phyloP scores from a whole-genome alignment of 768 basidiomycete genomes.

The Royoungia palumana region DNA sequence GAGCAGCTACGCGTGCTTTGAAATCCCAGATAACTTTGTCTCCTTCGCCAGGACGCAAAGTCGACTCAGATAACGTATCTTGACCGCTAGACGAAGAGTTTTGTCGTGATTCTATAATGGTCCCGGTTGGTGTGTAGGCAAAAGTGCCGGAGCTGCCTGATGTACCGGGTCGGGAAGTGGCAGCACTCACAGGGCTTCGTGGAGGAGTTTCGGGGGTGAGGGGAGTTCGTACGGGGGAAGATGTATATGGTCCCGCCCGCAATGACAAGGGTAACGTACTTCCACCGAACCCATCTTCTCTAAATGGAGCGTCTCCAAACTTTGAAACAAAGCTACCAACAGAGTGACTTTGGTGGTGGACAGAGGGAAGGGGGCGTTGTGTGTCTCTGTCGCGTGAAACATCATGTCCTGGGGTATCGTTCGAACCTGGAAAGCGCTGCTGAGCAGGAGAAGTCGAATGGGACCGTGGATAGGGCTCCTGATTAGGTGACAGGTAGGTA shows the following conservation, averaged over 20 bases:
- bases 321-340: constrained; percentile 26
- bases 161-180: constrained; percentile 40
- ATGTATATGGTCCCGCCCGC: constrained; percentile 27
- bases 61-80: constrained; percentile 33
- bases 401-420: constrained; percentile 19
- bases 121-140: constrained; percentile 28
- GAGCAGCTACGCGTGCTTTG: constrained; percentile 17
- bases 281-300: constrained; percentile 28
- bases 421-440: constrained; percentile 25
- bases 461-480: constrained; percentile 61
- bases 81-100: constrained; percentile 29
- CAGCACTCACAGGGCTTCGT: constrained; percentile 59
- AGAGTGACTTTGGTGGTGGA: constrained; percentile 29
- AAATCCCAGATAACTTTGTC: constrained; percentile 32
- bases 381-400: constrained; percentile 27
- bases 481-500: constrained; percentile 41
- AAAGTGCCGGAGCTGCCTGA: constrained; percentile 30
- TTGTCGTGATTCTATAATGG: constrained; percentile 23
- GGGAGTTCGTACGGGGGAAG: constrained; percentile 24
- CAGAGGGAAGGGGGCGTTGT: constrained; percentile 24
- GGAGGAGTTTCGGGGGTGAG: constrained; percentile 52
- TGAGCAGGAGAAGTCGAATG: constrained; percentile 50
- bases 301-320: constrained; percentile 31
- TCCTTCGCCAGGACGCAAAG: constrained; percentile 31
- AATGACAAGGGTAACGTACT: constrained; percentile 24